These are phyloP conservation scores for Zygosaccharomyces sapae DNA, from an alignment of 1,139 yeast species.

Conservation along the genomic window DNA sequence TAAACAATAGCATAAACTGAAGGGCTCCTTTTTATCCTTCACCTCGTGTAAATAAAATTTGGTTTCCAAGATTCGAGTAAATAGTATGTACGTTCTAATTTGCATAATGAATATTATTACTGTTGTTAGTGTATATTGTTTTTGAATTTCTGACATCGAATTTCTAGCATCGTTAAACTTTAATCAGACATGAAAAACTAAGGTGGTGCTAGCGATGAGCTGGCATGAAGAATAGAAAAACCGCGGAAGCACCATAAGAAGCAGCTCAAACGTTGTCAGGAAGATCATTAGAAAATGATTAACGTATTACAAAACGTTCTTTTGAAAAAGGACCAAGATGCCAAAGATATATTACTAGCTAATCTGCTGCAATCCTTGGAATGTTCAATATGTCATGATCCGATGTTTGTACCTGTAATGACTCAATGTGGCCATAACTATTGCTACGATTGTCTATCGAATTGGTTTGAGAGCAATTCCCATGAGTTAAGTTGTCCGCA, in stretches of 20 bases:
- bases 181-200: conserved; percentile 2
- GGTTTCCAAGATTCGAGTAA: background rate
- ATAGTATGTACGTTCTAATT: background rate
- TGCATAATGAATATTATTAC: conserved; percentile 2
- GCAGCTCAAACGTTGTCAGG: background rate
- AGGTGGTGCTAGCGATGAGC: conserved; percentile 2
- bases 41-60: conserved; percentile 1
- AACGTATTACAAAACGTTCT: conserved; percentile 13
- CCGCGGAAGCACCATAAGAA: background rate
- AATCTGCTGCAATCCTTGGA: conserved; percentile 26
- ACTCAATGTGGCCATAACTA: conserved; percentile 34
- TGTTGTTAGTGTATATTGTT: background rate
- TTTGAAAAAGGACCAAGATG: conserved; percentile 13
- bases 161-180: background rate
- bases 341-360: conserved; percentile 19
- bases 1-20: background rate
- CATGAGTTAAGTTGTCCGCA: conserved; percentile 34
- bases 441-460: conserved; percentile 28
- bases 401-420: conserved; percentile 35
- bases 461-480: conserved; percentile 30
- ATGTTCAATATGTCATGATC: conserved; percentile 36
- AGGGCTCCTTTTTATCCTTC: background rate
- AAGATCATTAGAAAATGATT: background rate
- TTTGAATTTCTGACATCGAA: too few species aligned
- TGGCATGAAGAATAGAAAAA: background rate